These are phyloP conservation scores for Tricladium varicosporioides DNA, from an alignment of 2,329 filamentous ascomycete species.

Conservation along the genomic window DNA sequence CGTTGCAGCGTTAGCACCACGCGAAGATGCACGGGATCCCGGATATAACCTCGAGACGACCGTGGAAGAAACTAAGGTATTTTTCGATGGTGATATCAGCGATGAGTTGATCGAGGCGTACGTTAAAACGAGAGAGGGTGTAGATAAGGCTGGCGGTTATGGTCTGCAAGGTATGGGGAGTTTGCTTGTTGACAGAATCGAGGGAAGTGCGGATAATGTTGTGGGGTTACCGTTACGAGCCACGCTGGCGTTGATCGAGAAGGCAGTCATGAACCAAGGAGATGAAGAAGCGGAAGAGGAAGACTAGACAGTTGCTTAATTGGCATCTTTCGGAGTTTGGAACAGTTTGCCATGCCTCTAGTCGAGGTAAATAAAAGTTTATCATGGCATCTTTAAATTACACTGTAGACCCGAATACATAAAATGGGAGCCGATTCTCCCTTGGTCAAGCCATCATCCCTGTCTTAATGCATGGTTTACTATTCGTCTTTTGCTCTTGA, in stretches of 20 bases:
- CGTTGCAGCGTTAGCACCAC: constrained; percentile 77
- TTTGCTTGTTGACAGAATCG: constrained; percentile 83
- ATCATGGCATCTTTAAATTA: neutral
- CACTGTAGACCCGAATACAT: too few relatives aligned
- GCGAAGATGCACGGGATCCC: constrained; percentile 76
- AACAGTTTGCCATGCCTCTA: neutral
- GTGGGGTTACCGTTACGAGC: constrained; percentile 82
- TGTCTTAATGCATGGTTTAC: too few relatives aligned
- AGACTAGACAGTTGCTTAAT: constrained; percentile 1
- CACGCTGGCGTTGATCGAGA: constrained; percentile 80
- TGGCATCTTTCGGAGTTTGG: neutral
- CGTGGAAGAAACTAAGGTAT: constrained; percentile 90
- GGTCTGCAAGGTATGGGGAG: constrained; percentile 87
- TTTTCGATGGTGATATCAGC: constrained; percentile 70
- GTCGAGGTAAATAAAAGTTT: neutral
- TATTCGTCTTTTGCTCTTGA: too few relatives aligned
- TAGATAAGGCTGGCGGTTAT: constrained; percentile 95
- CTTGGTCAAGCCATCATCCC: too few relatives aligned
- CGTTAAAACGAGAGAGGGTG: constrained; percentile 83
- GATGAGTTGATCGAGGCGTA: constrained; percentile 86
- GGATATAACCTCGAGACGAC: constrained; percentile 80
- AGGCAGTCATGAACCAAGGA: constrained; percentile 74
- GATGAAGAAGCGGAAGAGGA: constrained; percentile 44
- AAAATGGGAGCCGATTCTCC: too few relatives aligned
- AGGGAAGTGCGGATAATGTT: constrained; percentile 91